These are phyloP conservation scores for Deuterostichococcus epilithicus DNA, from an alignment of 139 green algal species.

Conservation along the genomic window DNA sequence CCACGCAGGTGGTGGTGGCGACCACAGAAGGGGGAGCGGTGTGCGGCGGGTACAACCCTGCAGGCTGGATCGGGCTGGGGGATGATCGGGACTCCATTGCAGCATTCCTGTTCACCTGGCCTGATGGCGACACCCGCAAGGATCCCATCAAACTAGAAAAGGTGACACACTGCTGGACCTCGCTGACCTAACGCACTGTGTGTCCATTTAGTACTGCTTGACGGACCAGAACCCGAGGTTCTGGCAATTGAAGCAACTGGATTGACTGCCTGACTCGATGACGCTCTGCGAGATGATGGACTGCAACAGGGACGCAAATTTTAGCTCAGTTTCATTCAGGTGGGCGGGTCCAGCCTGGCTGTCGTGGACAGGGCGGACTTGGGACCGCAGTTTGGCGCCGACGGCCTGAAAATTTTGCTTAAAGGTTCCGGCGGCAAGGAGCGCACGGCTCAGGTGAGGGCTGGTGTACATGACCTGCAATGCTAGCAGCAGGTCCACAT, in stretches of 20 bases:
- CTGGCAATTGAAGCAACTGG: background rate
- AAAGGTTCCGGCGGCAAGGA: constrained; percentile 14
- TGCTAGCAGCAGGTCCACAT: too few relatives aligned
- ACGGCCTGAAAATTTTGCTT: constrained; percentile 62
- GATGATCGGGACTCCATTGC: constrained; percentile 63
- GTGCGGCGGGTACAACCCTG: constrained; percentile 69
- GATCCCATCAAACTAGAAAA: constrained; percentile 65
- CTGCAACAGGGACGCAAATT: background rate
- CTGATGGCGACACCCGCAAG: constrained; percentile 40
- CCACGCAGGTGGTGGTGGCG: constrained; percentile 38
- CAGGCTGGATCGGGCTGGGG: constrained; percentile 42
- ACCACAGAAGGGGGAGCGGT: constrained; percentile 48
- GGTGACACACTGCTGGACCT: constrained; percentile 18
- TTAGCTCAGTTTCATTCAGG: constrained; percentile 15
- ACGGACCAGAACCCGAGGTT: background rate
- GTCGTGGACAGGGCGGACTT: constrained; percentile 53
- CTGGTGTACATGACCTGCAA: too few relatives aligned
- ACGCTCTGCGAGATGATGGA: background rate
- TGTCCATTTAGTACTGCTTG: too few relatives aligned
- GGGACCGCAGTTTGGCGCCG: constrained; percentile 65
- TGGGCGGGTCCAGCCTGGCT: constrained; percentile 48
- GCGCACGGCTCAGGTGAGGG: constrained; percentile 29
- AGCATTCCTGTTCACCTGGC: constrained; percentile 77
- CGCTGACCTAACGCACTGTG: too few relatives aligned
- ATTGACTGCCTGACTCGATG: background rate